These are phyloP conservation scores for Claviceps humidiphila DNA, from an alignment of 2,329 filamentous ascomycete genomes.

Conservation along the genomic window DNA sequence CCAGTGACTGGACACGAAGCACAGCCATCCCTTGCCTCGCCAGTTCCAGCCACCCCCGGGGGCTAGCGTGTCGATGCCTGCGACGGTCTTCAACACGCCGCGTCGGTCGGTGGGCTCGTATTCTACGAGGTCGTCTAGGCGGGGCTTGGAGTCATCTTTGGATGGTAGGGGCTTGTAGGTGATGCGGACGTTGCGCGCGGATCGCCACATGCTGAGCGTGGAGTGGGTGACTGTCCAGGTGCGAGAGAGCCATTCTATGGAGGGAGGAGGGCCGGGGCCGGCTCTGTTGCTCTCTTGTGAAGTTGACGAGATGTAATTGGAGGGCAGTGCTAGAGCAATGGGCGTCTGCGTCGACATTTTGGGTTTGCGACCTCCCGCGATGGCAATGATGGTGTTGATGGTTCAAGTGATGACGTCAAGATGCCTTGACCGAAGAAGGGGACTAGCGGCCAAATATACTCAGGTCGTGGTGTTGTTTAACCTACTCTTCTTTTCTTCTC, in stretches of 20 bases:
- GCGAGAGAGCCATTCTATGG: constrained; percentile 46
- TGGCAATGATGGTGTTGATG: background rate
- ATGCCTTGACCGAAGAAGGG: background rate
- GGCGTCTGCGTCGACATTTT: constrained; percentile 8
- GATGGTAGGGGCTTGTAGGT: constrained; percentile 48
- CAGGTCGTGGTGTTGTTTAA: no score
- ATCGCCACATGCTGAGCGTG: constrained; percentile 68
- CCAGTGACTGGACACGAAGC: constrained; percentile 64
- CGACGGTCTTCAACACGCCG: constrained; percentile 43
- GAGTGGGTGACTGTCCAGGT: constrained; percentile 67
- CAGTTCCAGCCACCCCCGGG: constrained; percentile 48
- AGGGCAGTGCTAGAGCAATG: constrained; percentile 25
- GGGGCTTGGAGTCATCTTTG: constrained; percentile 23
- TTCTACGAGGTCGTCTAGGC: constrained; percentile 59
- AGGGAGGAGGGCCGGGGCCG: constrained; percentile 31
- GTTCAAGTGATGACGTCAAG: constrained; percentile 1
- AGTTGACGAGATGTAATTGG: constrained; percentile 29
- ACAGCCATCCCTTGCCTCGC: constrained; percentile 64
- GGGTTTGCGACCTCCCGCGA: background rate
- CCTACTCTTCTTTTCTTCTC: no score
- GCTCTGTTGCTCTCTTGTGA: constrained; percentile 13
- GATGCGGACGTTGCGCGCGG: constrained; percentile 67
- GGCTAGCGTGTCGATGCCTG: constrained; percentile 46
- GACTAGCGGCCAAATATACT: background rate
- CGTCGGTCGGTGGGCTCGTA: constrained; percentile 44